Percentiles rank a stretch among this genome's conserved stretches.
Evolutionary conservation across 345 rosid species (phyloP).

Genomic region (Lumnitzera littorea): DNA sequence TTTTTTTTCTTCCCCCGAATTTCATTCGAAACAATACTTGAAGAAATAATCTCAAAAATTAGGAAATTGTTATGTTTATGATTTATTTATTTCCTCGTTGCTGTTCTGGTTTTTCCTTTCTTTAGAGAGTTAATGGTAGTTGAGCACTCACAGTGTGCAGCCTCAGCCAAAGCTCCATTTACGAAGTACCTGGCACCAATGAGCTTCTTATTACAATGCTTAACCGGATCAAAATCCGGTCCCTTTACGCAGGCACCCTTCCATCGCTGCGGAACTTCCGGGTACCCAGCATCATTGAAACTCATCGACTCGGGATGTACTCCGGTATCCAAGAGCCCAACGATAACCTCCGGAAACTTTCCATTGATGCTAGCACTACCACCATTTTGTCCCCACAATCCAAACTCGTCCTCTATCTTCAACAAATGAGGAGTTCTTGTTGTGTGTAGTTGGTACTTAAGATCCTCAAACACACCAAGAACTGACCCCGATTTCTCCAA

Average conservation of each 20-base stretch:
- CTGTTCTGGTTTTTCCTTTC: too few relatives aligned
- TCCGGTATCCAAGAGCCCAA: slow-evolving; percentile 5
- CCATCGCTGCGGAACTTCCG: slow-evolving; percentile 5
- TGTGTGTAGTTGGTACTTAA: neutral
- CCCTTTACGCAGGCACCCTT: neutral
- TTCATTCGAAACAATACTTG: too few relatives aligned
- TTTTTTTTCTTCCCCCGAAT: too few relatives aligned
- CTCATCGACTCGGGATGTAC: slow-evolving; percentile 6
- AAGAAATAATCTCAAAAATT: too few relatives aligned
- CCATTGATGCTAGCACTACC: neutral
- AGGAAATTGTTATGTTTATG: neutral
- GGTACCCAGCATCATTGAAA: slow-evolving; percentile 2
- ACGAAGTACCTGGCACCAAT: slow-evolving; percentile 79
- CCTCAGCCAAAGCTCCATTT: slow-evolving; percentile 58
- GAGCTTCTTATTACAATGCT: slow-evolving; percentile 63
- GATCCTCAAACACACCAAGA: slow-evolving; percentile 6
- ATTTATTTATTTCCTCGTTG: too few relatives aligned
- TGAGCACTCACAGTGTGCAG: slow-evolving; percentile 12
- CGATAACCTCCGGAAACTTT: slow-evolving; percentile 2
- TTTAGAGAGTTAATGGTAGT: too few relatives aligned
- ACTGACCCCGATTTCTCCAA: neutral
- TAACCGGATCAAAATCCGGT: slow-evolving; percentile 11
- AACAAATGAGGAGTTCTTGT: slow-evolving; percentile 5
- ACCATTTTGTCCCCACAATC: neutral
- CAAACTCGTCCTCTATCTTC: slow-evolving; percentile 2